These are phyloP conservation scores for Ogataea saltuana DNA, from an alignment of 805 yeast species.

Conservation along the genomic window DNA sequence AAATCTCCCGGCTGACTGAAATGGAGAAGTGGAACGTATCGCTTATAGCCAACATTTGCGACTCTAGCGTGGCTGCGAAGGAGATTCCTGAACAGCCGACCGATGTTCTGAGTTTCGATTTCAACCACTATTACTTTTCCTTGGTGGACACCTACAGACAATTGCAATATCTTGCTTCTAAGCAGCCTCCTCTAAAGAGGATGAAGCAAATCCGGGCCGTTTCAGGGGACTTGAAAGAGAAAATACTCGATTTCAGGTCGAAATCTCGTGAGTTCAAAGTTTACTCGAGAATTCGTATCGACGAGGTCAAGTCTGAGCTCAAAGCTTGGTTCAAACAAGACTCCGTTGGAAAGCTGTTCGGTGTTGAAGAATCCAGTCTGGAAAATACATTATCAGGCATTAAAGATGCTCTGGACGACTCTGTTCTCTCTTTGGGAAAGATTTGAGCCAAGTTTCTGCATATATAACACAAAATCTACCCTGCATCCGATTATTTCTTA, in stretches of 20 bases:
- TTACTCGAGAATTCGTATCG: slow-evolving; percentile 13
- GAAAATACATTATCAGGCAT: slow-evolving; percentile 13
- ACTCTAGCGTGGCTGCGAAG: background rate
- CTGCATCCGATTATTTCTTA: slow-evolving; percentile 29
- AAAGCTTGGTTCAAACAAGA: slow-evolving; percentile 24
- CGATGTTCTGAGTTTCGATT: slow-evolving; percentile 21
- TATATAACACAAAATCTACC: background rate
- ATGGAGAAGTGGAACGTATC: slow-evolving; percentile 41
- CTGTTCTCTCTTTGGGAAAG: slow-evolving; percentile 18
- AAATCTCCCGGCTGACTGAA: slow-evolving; percentile 36
- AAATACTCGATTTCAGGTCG: slow-evolving; percentile 16
- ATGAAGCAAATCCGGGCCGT: background rate
- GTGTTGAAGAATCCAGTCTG: slow-evolving; percentile 17
- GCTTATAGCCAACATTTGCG: slow-evolving; percentile 16
- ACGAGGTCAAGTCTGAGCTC: slow-evolving; percentile 7
- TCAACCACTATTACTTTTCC: slow-evolving; percentile 25
- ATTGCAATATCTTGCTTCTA: slow-evolving; percentile 23
- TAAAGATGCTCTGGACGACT: slow-evolving; percentile 15
- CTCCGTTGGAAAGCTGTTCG: slow-evolving; percentile 22
- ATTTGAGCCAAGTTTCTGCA: slow-evolving; percentile 7
- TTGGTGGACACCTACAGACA: slow-evolving; percentile 26
- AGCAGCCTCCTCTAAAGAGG: no score
- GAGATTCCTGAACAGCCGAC: slow-evolving; percentile 19
- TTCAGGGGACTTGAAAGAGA: slow-evolving; percentile 2
- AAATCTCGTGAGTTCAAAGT: slow-evolving; percentile 21